Evolutionary conservation across 352 stramenopile genomes (phyloP).

Genomic region (Paralagenidium karlingii): DNA sequence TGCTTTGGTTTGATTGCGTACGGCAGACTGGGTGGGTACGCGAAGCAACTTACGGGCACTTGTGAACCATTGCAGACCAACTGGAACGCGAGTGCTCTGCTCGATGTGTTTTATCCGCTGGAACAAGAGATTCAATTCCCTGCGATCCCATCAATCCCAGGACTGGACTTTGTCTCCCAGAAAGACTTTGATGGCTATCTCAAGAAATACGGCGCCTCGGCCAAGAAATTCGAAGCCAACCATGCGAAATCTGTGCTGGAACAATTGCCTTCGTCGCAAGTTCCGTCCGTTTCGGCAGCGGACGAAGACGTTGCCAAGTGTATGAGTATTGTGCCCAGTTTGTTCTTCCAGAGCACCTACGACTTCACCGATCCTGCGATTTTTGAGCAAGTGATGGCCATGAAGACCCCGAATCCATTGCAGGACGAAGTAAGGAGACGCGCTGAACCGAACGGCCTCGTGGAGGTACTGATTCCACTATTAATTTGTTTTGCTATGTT

Average conservation of each 20-base stretch:
- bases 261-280: slow-evolving; percentile 73
- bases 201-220: slow-evolving; percentile 47
- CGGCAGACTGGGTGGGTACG: background rate
- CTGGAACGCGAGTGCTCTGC: slow-evolving; percentile 40
- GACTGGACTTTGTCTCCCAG: slow-evolving; percentile 36
- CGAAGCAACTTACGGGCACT: background rate
- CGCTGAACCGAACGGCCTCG: background rate
- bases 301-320: slow-evolving; percentile 78
- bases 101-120: slow-evolving; percentile 60
- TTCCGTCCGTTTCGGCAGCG: slow-evolving; percentile 64
- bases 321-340: slow-evolving; percentile 49
- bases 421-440: slow-evolving; percentile 43
- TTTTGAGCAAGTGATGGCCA: slow-evolving; percentile 75
- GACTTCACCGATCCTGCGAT: slow-evolving; percentile 59
- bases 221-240: slow-evolving; percentile 60
- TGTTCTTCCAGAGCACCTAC: slow-evolving; percentile 73
- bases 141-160: slow-evolving; percentile 42
- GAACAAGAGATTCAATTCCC: slow-evolving; percentile 49
- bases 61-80: slow-evolving; percentile 15
- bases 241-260: slow-evolving; percentile 63
- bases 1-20: background rate
- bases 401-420: slow-evolving; percentile 31
- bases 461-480: background rate
- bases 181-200: slow-evolving; percentile 73
- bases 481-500: background rate